Base-by-base conservation (phyloP, 768 basidiomycete genomes). In the Collybia sordida region DNA sequence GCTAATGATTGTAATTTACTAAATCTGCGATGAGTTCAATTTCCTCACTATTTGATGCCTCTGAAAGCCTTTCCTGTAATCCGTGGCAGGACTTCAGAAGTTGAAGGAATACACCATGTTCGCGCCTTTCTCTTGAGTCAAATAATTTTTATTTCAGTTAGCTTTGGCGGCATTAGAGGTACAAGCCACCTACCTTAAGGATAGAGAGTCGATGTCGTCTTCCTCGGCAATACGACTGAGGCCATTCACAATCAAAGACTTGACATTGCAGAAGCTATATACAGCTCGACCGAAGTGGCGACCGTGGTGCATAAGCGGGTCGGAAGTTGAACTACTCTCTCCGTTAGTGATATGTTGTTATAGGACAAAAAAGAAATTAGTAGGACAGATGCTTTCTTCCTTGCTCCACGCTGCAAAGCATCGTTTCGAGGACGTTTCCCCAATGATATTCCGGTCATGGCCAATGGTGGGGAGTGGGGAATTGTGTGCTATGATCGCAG, bases 241-340 rank as follows among this genome's bases (percentile, higher is more conserved):
- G 12, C 48, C 48, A 36, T 42, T 42, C 18, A 36, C 42, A 8
- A 49, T 35, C 7, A 49, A 25, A 4, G 31, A 27, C 31, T 42
- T 49, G 3, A 49, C 27, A 28, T 49, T 49, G 27, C 25, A 27
- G 21, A 49, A 49, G 9, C 28, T 25, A 36, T 19, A 42, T 31
- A 49, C 35, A 19, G 48, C 34, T 12, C 48, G 15, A 12, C 48
- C 48, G 35, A 49, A 49, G 31, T 49, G 48, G 18, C 41, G 19
- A 3, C 48, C 48, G 21, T 35, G 17, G 19, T 42, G 39, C 8
- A 42, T 19, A 6, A 49, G 27, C 9, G 40, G 40, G 22, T 49
- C 27, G 15, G 39, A 18, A 3, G 6, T 37, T 22, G 31, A 19
- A n/a, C 48, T 49, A 12, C 27, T n/a, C 12, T 18, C 22, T n/a